Base-by-base conservation (phyloP, 2,329 filamentous ascomycete genomes). In the Colletotrichum musae region DNA sequence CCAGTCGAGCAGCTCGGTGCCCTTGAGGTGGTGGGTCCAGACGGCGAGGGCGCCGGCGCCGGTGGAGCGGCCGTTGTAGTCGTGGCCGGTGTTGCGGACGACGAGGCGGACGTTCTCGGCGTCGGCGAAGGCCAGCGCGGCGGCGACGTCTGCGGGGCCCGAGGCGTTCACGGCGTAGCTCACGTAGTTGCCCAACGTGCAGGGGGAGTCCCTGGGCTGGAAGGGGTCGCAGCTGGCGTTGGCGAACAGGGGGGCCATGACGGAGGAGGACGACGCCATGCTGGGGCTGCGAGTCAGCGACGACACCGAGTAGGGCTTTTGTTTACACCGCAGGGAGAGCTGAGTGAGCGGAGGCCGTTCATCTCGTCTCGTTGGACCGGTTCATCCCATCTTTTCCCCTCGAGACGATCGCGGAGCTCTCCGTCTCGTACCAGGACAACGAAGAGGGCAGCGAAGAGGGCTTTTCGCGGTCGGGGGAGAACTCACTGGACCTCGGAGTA, bases 21-120 rank as follows among this genome's bases (percentile, higher is more conserved):
- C 73, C 59, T 86, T 86, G 12, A 87, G 73, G 68, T 84, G 72
- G 62, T 85, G 83, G 5, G 80, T 85, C 85, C 86, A 87, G 13
- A 87, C 59, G 1, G 79, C 77, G 1, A 88, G 72, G 1, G 81
- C 80, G 6, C 86, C 86, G 2, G 83, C 81, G 10, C 87, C 88
- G 0, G 86, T 87, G 0, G 84, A 87, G 59, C 84, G 85, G 24
- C 86, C 88, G 24, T 77, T 72, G 72, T 74, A 75, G 71, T 77
- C 74, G 68, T 78, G 76, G 28, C 79, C 79, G 2, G 78, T 80
- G 67, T 78, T 80, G 45, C 76, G 73, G 41, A 81, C 72, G 6
- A 81, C 75, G 36, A 82, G 72, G 5, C 81, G 79, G n/a, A 83
- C 73, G 54, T 79, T 78, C 15, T 78, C 76, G 28, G 78, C 70